These are phyloP conservation scores for Mayamaea pseudoterrestris DNA, from an alignment of 108 stramenopile species.

Conservation along the genomic window DNA sequence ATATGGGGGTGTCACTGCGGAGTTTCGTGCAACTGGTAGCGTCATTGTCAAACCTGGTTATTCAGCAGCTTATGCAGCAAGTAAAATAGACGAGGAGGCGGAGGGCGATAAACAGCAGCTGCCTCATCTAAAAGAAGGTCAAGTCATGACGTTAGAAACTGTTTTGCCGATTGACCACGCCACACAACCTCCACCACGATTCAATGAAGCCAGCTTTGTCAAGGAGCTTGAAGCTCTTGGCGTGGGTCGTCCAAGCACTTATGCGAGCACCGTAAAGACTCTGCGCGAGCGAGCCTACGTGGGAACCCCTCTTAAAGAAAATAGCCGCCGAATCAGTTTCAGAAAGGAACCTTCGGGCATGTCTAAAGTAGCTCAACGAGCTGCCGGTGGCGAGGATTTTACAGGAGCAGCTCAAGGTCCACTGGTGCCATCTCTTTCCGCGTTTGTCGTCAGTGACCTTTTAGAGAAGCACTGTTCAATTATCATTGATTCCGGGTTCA, in stretches of 20 bases:
- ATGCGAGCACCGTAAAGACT: constrained; percentile 49
- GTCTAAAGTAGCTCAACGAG: constrained; percentile 30
- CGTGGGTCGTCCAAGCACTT: constrained; percentile 75
- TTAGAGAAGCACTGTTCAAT: constrained; percentile 50
- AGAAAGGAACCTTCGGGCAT: constrained; percentile 15
- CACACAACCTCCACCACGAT: constrained; percentile 53
- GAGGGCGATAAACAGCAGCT: constrained; percentile 8
- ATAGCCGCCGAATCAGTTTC: constrained; percentile 5
- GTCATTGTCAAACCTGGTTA: constrained; percentile 41
- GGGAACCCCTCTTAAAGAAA: constrained; percentile 22
- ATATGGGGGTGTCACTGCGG: constrained; percentile 11
- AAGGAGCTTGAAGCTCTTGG: constrained; percentile 64
- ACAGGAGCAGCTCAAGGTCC: constrained; percentile 24
- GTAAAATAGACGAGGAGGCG: constrained; percentile 1
- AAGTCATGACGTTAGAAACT: constrained; percentile 15
- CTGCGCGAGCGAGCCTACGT: constrained; percentile 56
- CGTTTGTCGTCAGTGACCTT: constrained; percentile 50
- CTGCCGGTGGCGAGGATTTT: constrained; percentile 40
- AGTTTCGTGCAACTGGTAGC: constrained; percentile 31
- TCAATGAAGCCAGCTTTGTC: constrained; percentile 63
- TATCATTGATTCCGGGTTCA: constrained; percentile 63
- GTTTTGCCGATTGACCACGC: constrained; percentile 12
- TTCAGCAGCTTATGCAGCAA: constrained; percentile 13
- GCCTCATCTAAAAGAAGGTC: constrained; percentile 30
- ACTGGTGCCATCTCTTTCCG: constrained; percentile 51